A percentile compares a stretch with the other conserved stretches of the same genome.
phyloP scores from a whole-genome alignment of 2,329 filamentous ascomycete species.

The Ambrosiella cleistominuta region DNA sequence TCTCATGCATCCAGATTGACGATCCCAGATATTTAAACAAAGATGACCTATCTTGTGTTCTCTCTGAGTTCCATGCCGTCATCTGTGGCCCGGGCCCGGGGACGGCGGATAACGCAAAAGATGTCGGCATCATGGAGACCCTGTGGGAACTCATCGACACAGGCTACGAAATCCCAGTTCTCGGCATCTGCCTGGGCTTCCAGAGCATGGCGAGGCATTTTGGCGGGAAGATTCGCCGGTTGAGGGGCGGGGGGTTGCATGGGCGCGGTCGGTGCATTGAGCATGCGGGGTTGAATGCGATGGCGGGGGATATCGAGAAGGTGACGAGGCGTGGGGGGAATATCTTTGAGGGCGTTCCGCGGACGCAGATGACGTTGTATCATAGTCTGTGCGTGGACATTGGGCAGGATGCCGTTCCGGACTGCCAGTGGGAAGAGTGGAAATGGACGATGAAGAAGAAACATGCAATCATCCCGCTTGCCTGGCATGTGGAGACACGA shows the following conservation, averaged over 20 bases:
- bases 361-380: conserved; percentile 58
- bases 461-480: conserved; percentile 36
- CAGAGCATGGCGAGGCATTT: conserved; percentile 59
- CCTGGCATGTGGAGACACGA: conserved; percentile 39
- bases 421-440: conserved; percentile 20
- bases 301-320: conserved; percentile 13
- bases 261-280: conserved; percentile 58
- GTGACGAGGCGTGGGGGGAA: conserved; percentile 22
- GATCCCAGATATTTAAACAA: conserved; percentile 27
- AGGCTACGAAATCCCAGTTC: conserved; percentile 40
- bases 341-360: conserved; percentile 45
- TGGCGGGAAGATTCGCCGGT: conserved; percentile 46
- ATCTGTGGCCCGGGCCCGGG: conserved; percentile 86
- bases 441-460: conserved; percentile 25
- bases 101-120: conserved; percentile 49
- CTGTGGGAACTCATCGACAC: conserved; percentile 41
- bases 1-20: conserved; percentile 54
- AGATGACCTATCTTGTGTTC: conserved; percentile 15
- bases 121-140: conserved; percentile 65
- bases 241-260: conserved; percentile 54
- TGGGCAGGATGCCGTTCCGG: conserved; percentile 27
- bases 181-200: conserved; percentile 82
- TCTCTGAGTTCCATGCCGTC: conserved; percentile 57
- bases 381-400: conserved; percentile 45
- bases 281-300: conserved; percentile 23